Evolutionary conservation across 352 stramenopile species (phyloP), one percentile per base, ranked within the genome.

Genomic region (Phytophthora pseudosyringae): DNA sequence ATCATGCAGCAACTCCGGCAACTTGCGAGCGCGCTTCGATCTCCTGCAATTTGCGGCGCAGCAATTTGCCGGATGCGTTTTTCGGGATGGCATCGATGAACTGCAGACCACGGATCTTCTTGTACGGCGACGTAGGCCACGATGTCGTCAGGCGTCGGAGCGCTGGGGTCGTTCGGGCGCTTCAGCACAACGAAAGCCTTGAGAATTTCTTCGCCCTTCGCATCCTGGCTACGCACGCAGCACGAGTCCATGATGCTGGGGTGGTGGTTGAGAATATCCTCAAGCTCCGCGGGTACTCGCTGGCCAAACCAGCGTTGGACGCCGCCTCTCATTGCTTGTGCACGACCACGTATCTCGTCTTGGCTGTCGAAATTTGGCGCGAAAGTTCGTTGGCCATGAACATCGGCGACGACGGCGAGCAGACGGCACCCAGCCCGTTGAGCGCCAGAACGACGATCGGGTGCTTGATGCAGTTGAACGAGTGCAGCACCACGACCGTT

Each of bases 51-150:
- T 21, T 21, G 16, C 91, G 76, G n/a, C 94, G 80, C 39, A 98
- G 71, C 68, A 98, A 97, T 77, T 98, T 98, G 18, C 93, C 94
- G 32, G 82, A 86, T 3, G 88, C 75, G 28, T 73, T 96, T 64
- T 98, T 98, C 6, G 92, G 91, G 61, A 98, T 96, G 21, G 62
- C 64, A 46, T 98, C 88, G 11, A 93, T 78, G 73, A 98, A 98
- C 36, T 90, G 60, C 46, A 98, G 81, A 36, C 85, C 85, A 39
- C 84, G 76, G 21, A 98, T 72, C 58, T 94, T 83, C 72, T 98
- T 98, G 78, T 94, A 93, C 10, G 73, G 57, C 87, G 4, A 98
- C 90, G 65, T 84, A 98, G 21, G 87, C 75, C 54, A 94, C 83
- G 36, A 97, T 78, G 29, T 93, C 76, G 16, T 94, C 69, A 36